Evolutionary conservation across 139 green algal genomes (phyloP).

Genomic region (Coelastrella sp.): DNA sequence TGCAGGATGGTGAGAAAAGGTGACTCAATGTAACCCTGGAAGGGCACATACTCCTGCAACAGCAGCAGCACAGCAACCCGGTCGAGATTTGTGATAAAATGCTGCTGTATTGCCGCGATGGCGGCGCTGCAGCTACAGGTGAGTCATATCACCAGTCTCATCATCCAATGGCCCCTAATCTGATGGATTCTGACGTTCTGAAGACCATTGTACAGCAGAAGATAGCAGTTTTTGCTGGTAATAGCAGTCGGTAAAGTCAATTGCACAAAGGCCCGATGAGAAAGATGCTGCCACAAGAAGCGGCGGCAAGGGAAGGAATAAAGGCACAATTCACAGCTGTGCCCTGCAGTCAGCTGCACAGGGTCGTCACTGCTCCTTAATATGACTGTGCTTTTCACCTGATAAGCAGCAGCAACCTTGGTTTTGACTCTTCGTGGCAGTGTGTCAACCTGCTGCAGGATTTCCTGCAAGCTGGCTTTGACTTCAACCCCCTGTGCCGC

Average conservation of each 20-base stretch:
- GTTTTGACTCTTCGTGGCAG: background rate
- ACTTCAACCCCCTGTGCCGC: background rate
- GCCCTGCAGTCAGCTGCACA: too few relatives aligned
- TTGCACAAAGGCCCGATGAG: too few relatives aligned
- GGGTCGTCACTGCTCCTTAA: too few relatives aligned
- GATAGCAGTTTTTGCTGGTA: too few relatives aligned
- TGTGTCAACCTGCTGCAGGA: background rate
- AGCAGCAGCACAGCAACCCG: background rate
- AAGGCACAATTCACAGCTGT: too few relatives aligned
- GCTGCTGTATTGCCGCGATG: background rate
- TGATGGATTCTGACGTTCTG: background rate
- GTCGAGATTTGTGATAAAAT: background rate
- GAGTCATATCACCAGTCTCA: background rate
- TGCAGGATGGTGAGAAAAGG: conserved; percentile 27
- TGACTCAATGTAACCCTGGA: conserved; percentile 29
- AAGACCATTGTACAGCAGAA: background rate
- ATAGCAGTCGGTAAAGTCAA: too few relatives aligned
- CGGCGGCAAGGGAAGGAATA: too few relatives aligned
- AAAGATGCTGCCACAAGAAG: too few relatives aligned
- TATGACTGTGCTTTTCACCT: background rate
- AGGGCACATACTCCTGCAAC: conserved; percentile 37
- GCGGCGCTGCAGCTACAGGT: background rate
- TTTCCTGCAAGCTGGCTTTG: background rate
- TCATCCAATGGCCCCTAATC: background rate
- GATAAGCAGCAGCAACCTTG: conserved; percentile 1